These are phyloP conservation scores for Draba incana DNA, from an alignment of 345 rosid species.

Conservation along the genomic window DNA sequence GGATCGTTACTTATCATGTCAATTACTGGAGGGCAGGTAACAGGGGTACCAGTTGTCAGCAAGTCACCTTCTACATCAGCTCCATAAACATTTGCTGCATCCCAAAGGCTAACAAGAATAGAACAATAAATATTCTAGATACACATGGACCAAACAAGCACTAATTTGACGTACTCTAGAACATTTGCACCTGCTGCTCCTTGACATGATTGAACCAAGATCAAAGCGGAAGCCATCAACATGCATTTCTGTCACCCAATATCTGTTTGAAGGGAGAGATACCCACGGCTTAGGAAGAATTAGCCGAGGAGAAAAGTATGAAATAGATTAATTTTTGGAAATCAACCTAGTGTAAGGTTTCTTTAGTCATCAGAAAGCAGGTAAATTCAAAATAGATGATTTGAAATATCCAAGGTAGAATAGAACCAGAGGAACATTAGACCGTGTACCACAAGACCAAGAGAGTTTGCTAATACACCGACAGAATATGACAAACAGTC, in stretches of 20 bases:
- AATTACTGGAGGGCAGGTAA: conserved; percentile 80
- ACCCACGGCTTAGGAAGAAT: conserved; percentile 10
- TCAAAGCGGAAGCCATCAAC: conserved; percentile 99
- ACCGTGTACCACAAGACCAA: neutral
- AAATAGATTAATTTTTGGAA: neutral
- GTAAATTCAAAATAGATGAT: neutral
- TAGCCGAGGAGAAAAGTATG: conserved; percentile 14
- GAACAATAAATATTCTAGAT: conserved; percentile 35
- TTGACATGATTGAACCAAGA: conserved; percentile 95
- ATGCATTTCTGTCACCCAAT: conserved; percentile 98
- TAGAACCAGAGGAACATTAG: neutral
- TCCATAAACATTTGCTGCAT: conserved; percentile 84
- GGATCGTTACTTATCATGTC: conserved; percentile 96
- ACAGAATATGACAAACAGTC: conserved; percentile 2
- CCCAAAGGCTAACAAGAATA: conserved; percentile 68
- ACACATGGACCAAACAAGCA: conserved; percentile 21
- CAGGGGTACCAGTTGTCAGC: conserved; percentile 80
- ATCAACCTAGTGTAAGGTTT: conserved; percentile 6
- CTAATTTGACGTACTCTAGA: conserved; percentile 34
- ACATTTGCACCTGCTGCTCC: conserved; percentile 70
- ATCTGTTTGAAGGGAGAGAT: conserved; percentile 54
- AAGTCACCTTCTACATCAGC: conserved; percentile 64
- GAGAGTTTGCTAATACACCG: neutral
- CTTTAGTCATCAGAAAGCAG: conserved; percentile 9
- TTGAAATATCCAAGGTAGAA: neutral